phyloP scores from a whole-genome alignment of 495 filamentous ascomycete genomes.

The Tuber calosporum region DNA sequence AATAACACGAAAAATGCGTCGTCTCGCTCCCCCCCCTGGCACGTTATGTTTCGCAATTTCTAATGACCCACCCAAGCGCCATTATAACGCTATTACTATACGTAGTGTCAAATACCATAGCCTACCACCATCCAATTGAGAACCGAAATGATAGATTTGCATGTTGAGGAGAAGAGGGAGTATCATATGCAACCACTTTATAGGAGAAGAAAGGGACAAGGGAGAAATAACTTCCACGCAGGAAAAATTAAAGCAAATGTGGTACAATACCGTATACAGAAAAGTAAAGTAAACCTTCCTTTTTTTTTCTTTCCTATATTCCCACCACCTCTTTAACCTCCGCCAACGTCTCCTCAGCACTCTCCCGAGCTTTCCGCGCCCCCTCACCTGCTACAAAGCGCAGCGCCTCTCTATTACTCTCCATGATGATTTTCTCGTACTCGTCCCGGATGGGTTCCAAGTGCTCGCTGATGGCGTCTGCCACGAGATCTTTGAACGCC shows the following conservation, averaged over 20 bases:
- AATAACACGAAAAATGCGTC: background rate
- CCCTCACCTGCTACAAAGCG: slow-evolving; percentile 57
- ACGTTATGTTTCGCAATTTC: background rate
- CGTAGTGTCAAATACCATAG: background rate
- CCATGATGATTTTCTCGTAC: slow-evolving; percentile 51
- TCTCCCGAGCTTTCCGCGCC: slow-evolving; percentile 53
- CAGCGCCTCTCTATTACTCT: slow-evolving; percentile 50
- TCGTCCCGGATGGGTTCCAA: slow-evolving; percentile 56
- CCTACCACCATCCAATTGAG: background rate
- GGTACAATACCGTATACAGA: background rate
- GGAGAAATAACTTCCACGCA: background rate
- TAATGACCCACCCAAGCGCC: background rate
- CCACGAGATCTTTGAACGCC: slow-evolving; percentile 60
- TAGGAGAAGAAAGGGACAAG: background rate
- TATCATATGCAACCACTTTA: background rate
- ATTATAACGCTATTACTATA: background rate
- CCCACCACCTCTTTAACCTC: slow-evolving; percentile 58
- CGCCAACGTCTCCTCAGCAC: slow-evolving; percentile 61
- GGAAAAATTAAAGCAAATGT: background rate
- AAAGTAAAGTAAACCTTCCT: background rate
- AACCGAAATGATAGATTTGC: background rate
- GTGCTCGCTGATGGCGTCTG: slow-evolving; percentile 50
- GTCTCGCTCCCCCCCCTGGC: background rate
- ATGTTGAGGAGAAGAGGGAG: background rate
- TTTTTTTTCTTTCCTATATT: slow-evolving; percentile 38